Evolutionary conservation across 108 stramenopile genomes (phyloP).

Genomic region (Skeletonema costatum): DNA sequence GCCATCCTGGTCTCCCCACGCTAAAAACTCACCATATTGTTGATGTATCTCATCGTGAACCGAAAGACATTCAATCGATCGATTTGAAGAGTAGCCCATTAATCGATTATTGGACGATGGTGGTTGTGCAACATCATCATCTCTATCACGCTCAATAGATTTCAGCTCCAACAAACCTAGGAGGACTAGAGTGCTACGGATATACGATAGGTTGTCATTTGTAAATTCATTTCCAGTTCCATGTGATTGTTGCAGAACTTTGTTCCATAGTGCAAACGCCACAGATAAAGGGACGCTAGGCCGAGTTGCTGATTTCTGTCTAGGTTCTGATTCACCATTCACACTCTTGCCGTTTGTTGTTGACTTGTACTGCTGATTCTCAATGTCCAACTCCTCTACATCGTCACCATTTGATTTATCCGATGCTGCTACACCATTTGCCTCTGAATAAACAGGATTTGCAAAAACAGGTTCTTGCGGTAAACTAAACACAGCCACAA

Average conservation of each 20-base stretch:
- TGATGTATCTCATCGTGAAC: constrained; percentile 53
- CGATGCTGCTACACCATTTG: not conserved
- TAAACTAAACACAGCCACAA: constrained; percentile 46
- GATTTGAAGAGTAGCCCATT: constrained; percentile 2
- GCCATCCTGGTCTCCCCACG: constrained; percentile 26
- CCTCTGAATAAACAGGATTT: not conserved
- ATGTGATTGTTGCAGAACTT: constrained; percentile 26
- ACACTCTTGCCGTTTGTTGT: not conserved
- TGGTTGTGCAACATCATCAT: constrained; percentile 21
- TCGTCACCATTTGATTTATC: not conserved
- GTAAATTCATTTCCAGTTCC: not conserved
- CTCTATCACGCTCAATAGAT: constrained; percentile 37
- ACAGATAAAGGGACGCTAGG: constrained; percentile 44
- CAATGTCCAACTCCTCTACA: not conserved
- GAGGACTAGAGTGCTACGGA: constrained; percentile 49
- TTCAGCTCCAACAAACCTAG: constrained; percentile 48
- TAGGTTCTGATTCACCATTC: not conserved
- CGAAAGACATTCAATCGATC: constrained; percentile 41
- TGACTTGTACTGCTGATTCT: not conserved
- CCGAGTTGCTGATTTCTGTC: not conserved
- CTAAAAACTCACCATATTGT: constrained; percentile 53
- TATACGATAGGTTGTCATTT: constrained; percentile 32
- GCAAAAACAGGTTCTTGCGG: constrained; percentile 21
- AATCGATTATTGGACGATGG: not conserved
- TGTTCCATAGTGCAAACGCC: constrained; percentile 45